These are phyloP conservation scores for Phoma sp. DNA, from an alignment of 2,329 filamentous ascomycete genomes.

Conservation along the genomic window DNA sequence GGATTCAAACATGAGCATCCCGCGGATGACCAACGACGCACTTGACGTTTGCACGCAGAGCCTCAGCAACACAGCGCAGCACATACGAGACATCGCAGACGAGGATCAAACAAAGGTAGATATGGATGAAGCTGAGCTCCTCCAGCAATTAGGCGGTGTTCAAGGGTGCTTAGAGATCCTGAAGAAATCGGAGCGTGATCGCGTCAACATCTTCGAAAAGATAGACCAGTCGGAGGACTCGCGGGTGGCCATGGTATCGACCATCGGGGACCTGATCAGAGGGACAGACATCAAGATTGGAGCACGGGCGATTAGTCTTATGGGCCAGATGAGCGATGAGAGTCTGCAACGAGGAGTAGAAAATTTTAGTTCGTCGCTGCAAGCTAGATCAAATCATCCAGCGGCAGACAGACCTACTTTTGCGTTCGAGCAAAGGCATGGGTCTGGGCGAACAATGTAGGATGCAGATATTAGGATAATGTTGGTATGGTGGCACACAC, in stretches of 20 bases:
- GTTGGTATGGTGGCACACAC: too few relatives aligned
- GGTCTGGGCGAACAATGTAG: background rate
- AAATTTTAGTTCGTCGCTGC: too few relatives aligned
- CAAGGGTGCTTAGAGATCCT: background rate
- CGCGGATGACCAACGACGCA: background rate
- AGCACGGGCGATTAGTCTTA: background rate
- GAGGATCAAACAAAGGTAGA: background rate
- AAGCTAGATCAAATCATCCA: too few relatives aligned
- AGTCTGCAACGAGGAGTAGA: background rate
- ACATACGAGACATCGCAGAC: background rate
- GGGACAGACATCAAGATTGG: background rate
- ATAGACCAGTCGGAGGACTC: background rate
- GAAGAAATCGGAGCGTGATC: background rate
- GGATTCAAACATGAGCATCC: background rate
- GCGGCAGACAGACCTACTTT: too few relatives aligned
- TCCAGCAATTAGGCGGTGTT: background rate
- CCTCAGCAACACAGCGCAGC: background rate
- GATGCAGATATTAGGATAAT: too few relatives aligned
- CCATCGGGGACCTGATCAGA: background rate
- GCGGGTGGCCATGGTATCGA: background rate
- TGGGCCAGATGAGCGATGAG: background rate
- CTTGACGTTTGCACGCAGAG: background rate
- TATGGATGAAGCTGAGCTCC: background rate
- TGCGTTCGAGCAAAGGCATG: background rate
- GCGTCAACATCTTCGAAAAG: background rate